phyloP scores from a whole-genome alignment of 164 flowering plant genomes.

The Amborella trichopoda region DNA sequence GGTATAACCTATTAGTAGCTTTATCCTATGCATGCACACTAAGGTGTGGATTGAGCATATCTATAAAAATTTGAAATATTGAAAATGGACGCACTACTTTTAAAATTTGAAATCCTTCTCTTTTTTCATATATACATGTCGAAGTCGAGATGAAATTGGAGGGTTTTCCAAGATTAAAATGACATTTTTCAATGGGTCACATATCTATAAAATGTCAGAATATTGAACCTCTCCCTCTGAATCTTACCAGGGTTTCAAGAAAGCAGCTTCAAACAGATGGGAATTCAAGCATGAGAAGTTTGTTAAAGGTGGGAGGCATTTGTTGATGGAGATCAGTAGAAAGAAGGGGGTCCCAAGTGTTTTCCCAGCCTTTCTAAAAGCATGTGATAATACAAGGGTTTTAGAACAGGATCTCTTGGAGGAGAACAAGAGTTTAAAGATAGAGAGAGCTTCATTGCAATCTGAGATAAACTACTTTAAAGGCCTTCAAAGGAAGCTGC shows the following conservation, averaged over 20 bases:
- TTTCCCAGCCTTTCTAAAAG: conserved; percentile 32
- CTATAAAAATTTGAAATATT: too few species aligned
- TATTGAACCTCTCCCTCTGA: too few species aligned
- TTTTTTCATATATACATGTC: too few species aligned
- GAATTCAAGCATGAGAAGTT: conserved; percentile 57
- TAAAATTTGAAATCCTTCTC: too few species aligned
- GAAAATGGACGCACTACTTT: too few species aligned
- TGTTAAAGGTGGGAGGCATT: conserved; percentile 25
- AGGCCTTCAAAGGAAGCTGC: conserved; percentile 28
- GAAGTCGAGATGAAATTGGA: too few species aligned
- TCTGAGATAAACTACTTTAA: conserved; percentile 34
- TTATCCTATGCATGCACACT: too few species aligned
- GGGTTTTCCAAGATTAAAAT: too few species aligned
- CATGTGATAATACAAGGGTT: conserved; percentile 6
- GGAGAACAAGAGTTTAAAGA: conserved; percentile 35
- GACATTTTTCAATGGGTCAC: too few species aligned
- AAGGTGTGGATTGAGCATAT: too few species aligned
- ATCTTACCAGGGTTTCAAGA: conserved; percentile 44
- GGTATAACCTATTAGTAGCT: too few species aligned
- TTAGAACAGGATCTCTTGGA: conserved; percentile 12
- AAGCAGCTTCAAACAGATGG: conserved; percentile 36
- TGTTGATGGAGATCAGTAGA: conserved; percentile 32
- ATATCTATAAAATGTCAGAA: too few species aligned
- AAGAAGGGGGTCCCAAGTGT: conserved; percentile 40
- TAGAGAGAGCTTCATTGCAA: conserved; percentile 26